These are phyloP conservation scores for Diplocarpon rosae DNA, from an alignment of 2,329 filamentous ascomycete genomes.

Conservation along the genomic window DNA sequence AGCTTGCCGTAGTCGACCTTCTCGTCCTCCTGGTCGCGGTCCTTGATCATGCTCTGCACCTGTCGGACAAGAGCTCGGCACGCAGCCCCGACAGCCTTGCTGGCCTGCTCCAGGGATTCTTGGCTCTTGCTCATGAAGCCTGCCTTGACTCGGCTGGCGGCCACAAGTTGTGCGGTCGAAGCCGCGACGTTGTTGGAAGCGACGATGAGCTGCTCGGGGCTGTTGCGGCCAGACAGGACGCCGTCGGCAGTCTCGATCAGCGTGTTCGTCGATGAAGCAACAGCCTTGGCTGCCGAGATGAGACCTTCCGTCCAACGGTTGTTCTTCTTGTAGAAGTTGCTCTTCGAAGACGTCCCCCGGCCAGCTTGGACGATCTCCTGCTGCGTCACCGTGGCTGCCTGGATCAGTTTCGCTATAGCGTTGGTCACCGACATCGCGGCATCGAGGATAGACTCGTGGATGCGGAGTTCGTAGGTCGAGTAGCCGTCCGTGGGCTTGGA, in stretches of 20 bases:
- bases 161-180: slow-evolving; percentile 91
- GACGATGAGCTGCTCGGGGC: slow-evolving; percentile 92
- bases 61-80: slow-evolving; percentile 83
- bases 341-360: slow-evolving; percentile 73
- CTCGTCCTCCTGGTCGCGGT: slow-evolving; percentile 73
- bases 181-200: slow-evolving; percentile 95
- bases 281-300: slow-evolving; percentile 93
- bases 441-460: slow-evolving; percentile 90
- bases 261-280: slow-evolving; percentile 85
- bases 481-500: slow-evolving; percentile 95
- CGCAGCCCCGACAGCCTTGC: slow-evolving; percentile 82
- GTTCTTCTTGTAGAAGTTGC: slow-evolving; percentile 99
- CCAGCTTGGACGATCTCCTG: slow-evolving; percentile 95
- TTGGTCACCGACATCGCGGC: slow-evolving; percentile 88
- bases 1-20: slow-evolving; percentile 79
- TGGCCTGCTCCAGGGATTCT: slow-evolving; percentile 79
- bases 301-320: slow-evolving; percentile 98
- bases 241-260: slow-evolving; percentile 97
- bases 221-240: slow-evolving; percentile 84
- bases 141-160: slow-evolving; percentile 90
- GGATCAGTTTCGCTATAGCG: slow-evolving; percentile 88
- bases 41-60: slow-evolving; percentile 87
- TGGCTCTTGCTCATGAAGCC: slow-evolving; percentile 97
- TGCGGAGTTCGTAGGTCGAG: slow-evolving; percentile 90
- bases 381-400: slow-evolving; percentile 84